phyloP scores from a whole-genome alignment of 208 protist genomes.

The Endotrypanum monterogeii region DNA sequence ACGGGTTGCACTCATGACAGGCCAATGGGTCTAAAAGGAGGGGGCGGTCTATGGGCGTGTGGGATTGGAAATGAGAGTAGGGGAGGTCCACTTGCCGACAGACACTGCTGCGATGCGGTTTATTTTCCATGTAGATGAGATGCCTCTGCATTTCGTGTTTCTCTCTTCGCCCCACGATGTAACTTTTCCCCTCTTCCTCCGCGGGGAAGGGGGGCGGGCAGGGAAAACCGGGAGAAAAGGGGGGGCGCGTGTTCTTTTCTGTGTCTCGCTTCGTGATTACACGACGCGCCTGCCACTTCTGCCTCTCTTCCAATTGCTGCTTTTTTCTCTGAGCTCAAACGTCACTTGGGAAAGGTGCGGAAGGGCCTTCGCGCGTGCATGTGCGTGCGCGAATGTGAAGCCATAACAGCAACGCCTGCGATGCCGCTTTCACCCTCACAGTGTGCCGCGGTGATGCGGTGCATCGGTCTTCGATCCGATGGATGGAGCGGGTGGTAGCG shows the following conservation, averaged over 20 bases:
- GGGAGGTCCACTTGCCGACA: not conserved
- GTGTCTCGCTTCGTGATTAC: not conserved
- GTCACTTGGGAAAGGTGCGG: not conserved
- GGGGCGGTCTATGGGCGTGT: not conserved
- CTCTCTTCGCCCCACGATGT: not conserved
- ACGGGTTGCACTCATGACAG: constrained; percentile 30
- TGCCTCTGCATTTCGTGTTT: not conserved
- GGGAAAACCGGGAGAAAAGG: too few species aligned
- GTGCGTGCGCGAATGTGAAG: not conserved
- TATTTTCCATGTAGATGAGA: constrained; percentile 1
- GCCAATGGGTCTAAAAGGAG: not conserved
- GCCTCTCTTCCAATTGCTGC: not conserved
- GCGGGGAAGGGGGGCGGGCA: too few species aligned
- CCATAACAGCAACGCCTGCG: not conserved
- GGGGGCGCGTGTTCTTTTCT: not conserved
- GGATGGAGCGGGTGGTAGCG: too few species aligned
- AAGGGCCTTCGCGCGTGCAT: not conserved
- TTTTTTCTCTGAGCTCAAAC: not conserved
- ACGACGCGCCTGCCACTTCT: not conserved
- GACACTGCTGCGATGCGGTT: not conserved
- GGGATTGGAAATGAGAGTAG: not conserved
- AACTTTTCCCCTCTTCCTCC: not conserved
- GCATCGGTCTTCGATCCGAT: too few species aligned
- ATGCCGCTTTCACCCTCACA: too few species aligned
- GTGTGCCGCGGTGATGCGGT: too few species aligned